Evolutionary conservation across 768 basidiomycete species (phyloP), one percentile per base, ranked within the genome.

Genomic region (Porphyrellus cyaneotinctus): DNA sequence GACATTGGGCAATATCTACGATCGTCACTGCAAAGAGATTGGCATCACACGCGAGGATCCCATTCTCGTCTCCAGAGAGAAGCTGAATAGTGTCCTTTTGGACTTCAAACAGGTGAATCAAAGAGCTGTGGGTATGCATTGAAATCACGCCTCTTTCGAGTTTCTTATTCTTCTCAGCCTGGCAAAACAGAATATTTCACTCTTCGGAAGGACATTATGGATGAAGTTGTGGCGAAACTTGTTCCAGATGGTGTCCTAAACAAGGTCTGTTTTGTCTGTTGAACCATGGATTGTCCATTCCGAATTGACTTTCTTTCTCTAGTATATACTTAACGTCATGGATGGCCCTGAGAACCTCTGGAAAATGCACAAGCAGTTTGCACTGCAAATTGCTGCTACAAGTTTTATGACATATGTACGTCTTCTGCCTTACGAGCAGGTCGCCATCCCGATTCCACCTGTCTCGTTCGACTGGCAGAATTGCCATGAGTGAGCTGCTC

Each of bases 331-430:
- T 35, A 82, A 81, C 31, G 87, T 88, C 22, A 95, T 97, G 91
- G 74, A 78, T 42, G 80, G 79, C 2, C 84, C 95, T 6, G 81
- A 82, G 51, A 91, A 94, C 61, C 78, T 98, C 4, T 99, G 95
- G 95, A 80, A 90, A 54, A 93, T 98, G 84, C 84, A 95, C 54
- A 98, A 97, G 73, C 95, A 97, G 71, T 97, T 98, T 70, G 87
- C 95, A 10, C 69, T 88, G 37, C 95, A 98, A 65, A 75, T 93
- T 33, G 92, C 97, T 7, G 80, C 89, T 1, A 83, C 82, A 38
- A 87, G 90, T 62, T 98, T 97, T 78, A 86, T 95, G 82, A 94
- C 93, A 15, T 95, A 88, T 65, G 75, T n/a, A n/a, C n/a, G n/a
- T 89, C 26, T 81, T 97, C 60, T 88, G 82, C 59, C 77, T 97